Evolutionary conservation across 495 filamentous ascomycete species (phyloP), one percentile per base, ranked within the genome.

Genomic region (Penicillium alfredii): DNA sequence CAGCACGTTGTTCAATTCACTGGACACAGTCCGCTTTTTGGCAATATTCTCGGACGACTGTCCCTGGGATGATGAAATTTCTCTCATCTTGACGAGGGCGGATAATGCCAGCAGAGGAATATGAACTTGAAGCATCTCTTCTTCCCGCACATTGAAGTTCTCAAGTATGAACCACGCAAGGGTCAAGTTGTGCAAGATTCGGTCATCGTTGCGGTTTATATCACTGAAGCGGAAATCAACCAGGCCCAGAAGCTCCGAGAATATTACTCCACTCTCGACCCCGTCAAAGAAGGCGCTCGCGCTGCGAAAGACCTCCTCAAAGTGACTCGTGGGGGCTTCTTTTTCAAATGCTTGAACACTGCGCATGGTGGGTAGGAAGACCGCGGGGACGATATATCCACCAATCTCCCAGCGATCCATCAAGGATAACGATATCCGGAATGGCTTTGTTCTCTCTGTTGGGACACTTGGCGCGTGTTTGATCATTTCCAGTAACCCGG

Each of bases 341-440:
- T 26, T 55, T 54, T 88, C 78, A 61, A 86, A 96, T 11, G 62
- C 55, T 43, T 80, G 77, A 28, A 94, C 76, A 42, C 77, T 89
- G 52, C 80, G 64, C 40, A 97, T 75, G n/a, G 87, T 78, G 8
- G 88, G 84, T 2, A 94, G 64, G 51, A 99, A 97, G 8, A 97
- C 76, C 18, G 83, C 78, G 0, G 89, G 84, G 4, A 95, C 80
- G 32, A 99, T 79, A 14, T 88, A 66, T 8, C 84, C 87, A 12
- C 92, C 92, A 49, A 99, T 86, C 53, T 99, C 93, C 88, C 86
- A 95, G 18, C 86, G 77, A 64, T 99, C 92, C 93, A 97, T 95
- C 34, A 99, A 63, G 10, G 93, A 95, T 4, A 96, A 68, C 35
- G 86, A 92, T 40, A 97, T 88, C 21, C 88, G 80, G 43, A 94